These are phyloP conservation scores for Solanum appendiculatum DNA, from an alignment of 257 asterid genomes.

Conservation along the genomic window DNA sequence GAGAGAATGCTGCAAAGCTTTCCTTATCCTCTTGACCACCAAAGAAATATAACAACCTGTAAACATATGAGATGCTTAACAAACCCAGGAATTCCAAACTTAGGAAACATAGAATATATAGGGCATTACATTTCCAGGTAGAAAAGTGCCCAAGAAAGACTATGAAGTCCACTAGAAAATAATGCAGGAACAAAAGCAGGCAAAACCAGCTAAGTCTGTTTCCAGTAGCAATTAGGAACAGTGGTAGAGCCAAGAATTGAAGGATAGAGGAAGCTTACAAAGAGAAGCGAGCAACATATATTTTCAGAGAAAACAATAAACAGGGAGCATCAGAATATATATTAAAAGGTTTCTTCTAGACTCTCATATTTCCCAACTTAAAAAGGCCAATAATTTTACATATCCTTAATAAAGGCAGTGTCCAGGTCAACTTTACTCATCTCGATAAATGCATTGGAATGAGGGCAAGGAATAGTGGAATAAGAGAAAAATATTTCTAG, in stretches of 20 bases:
- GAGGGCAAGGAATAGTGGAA: too few species aligned
- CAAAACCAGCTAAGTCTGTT: not conserved
- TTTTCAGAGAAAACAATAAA: not conserved
- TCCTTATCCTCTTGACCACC: not conserved
- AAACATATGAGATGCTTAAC: not conserved
- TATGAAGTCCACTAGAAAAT: not conserved
- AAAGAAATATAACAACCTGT: not conserved
- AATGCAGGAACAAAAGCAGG: not conserved
- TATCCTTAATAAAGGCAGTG: not conserved
- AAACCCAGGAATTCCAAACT: not conserved
- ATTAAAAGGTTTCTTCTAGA: not conserved
- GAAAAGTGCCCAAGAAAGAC: not conserved
- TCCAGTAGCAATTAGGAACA: not conserved
- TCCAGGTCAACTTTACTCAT: not conserved
- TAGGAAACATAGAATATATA: not conserved
- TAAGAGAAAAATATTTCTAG: too few species aligned
- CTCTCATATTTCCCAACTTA: not conserved
- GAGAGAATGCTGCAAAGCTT: not conserved
- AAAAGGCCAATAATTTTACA: not conserved
- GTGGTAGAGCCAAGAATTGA: not conserved
- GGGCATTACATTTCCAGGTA: not conserved
- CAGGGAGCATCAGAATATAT: not conserved
- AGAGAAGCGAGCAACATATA: not conserved
- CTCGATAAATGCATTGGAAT: not conserved
- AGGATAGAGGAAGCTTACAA: not conserved